phyloP scores from a whole-genome alignment of 73 alveolate species.

The Tetrahymena thermophila region DNA sequence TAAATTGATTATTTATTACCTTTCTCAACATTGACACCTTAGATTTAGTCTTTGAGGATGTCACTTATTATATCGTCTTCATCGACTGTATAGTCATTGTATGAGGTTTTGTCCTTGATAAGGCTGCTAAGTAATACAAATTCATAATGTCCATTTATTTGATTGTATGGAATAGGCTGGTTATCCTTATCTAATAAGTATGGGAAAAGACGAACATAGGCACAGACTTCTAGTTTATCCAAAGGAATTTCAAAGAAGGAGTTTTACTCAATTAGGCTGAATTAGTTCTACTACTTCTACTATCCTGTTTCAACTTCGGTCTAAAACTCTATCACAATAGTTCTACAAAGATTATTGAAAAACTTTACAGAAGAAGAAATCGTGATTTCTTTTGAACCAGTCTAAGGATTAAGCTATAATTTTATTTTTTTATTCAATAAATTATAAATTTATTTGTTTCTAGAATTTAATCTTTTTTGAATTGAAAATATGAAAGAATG shows the following conservation, averaged over 20 bases:
- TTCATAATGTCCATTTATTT: slow-evolving; percentile 15
- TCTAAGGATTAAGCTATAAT: slow-evolving; percentile 21
- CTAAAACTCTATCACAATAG: slow-evolving; percentile 11
- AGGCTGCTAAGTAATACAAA: slow-evolving; percentile 9
- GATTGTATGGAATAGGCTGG: neutral
- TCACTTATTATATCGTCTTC: slow-evolving; percentile 19
- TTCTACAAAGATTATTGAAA: slow-evolving; percentile 20
- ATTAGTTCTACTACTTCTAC: slow-evolving; percentile 13
- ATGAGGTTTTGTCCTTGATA: slow-evolving; percentile 3
- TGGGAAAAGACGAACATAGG: slow-evolving; percentile 37
- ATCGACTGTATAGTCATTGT: slow-evolving; percentile 34
- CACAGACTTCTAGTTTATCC: slow-evolving; percentile 16
- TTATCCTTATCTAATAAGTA: neutral
- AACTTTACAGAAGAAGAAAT: slow-evolving; percentile 30
- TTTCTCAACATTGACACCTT: neutral
- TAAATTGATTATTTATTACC: too few species aligned
- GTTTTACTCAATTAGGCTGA: neutral
- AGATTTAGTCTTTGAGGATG: neutral
- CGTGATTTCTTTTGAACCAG: slow-evolving; percentile 34
- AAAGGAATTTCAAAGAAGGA: slow-evolving; percentile 23
- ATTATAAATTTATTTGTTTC: neutral
- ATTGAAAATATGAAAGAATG: neutral
- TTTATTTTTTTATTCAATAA: too few species aligned
- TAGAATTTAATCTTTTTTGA: neutral
- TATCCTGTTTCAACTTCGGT: slow-evolving; percentile 7